Evolutionary conservation across 2,329 filamentous ascomycete species (phyloP).

Genomic region (Drechslerella stenobrocha): DNA sequence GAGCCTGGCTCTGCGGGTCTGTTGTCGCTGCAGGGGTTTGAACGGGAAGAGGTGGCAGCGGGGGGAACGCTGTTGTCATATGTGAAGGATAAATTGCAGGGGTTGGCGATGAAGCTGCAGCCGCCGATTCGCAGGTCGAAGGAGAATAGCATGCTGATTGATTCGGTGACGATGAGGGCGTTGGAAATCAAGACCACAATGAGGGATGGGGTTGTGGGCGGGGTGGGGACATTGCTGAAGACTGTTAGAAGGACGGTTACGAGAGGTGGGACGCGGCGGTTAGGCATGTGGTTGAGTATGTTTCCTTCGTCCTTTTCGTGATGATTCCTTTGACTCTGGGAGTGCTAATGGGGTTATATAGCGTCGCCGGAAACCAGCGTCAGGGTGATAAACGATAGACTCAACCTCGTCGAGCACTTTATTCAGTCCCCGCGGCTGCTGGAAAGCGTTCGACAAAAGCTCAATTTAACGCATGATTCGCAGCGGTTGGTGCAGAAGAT

Average conservation of each 20-base stretch:
- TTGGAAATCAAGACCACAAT: slow-evolving; percentile 87
- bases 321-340: slow-evolving; percentile 1
- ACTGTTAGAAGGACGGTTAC: slow-evolving; percentile 88
- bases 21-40: slow-evolving; percentile 64
- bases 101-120: slow-evolving; percentile 77
- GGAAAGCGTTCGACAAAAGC: slow-evolving; percentile 68
- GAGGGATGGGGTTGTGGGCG: slow-evolving; percentile 68
- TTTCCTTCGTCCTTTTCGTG: slow-evolving; percentile 25
- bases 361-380: slow-evolving; percentile 86
- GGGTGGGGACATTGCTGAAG: slow-evolving; percentile 80
- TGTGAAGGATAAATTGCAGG: slow-evolving; percentile 75
- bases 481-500: slow-evolving; percentile 93
- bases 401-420: slow-evolving; percentile 80
- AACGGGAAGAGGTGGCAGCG: slow-evolving; percentile 70
- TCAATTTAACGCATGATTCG: slow-evolving; percentile 79
- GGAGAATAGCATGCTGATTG: slow-evolving; percentile 81
- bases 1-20: slow-evolving; percentile 68
- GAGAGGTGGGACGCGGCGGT: slow-evolving; percentile 81
- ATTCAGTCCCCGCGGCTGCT: slow-evolving; percentile 68
- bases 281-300: slow-evolving; percentile 79
- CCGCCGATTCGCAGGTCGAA: slow-evolving; percentile 74
- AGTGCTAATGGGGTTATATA: slow-evolving; percentile 51
- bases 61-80: slow-evolving; percentile 83
- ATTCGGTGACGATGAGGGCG: slow-evolving; percentile 85
- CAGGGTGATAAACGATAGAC: slow-evolving; percentile 72